Percentiles rank a stretch among this genome's conserved stretches.
Evolutionary conservation across 306 rosid species (phyloP).

Genomic region (Vigna angularis): DNA sequence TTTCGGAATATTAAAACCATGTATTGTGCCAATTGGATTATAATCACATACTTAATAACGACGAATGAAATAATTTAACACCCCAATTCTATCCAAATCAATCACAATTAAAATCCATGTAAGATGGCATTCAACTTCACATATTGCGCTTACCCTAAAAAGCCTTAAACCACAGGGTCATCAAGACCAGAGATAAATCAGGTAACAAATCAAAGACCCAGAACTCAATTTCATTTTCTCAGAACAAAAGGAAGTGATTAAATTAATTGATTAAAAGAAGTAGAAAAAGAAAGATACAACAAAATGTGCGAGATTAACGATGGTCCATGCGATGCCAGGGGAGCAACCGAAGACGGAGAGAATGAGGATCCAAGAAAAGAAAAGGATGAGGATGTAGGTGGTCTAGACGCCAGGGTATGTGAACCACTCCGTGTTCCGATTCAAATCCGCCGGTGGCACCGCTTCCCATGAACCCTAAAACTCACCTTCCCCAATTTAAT

Average conservation of each 20-base stretch:
- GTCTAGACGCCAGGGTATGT: conserved; percentile 99
- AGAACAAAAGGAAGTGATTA: background rate
- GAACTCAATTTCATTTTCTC: background rate
- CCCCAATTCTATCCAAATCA: background rate
- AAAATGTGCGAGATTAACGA: conserved; percentile 90
- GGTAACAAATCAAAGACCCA: conserved; percentile 18
- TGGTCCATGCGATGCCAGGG: conserved; percentile 99
- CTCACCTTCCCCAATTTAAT: no score
- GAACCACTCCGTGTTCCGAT: conserved; percentile 99
- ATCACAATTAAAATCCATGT: conserved; percentile 17
- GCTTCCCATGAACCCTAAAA: conserved; percentile 42
- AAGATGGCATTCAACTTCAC: conserved; percentile 3
- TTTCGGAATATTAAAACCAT: background rate
- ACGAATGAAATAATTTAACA: background rate
- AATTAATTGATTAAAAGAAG: background rate
- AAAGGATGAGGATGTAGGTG: conserved; percentile 91
- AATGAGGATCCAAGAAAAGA: conserved; percentile 89
- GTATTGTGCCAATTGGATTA: background rate
- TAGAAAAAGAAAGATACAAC: conserved; percentile 48
- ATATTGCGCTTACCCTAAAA: conserved; percentile 25
- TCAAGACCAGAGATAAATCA: background rate
- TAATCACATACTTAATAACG: background rate
- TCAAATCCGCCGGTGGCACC: conserved; percentile 93
- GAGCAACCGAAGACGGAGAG: conserved; percentile 91
- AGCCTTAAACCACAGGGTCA: background rate